Evolutionary conservation across 768 basidiomycete species (phyloP).

Genomic region (Mycena metata): DNA sequence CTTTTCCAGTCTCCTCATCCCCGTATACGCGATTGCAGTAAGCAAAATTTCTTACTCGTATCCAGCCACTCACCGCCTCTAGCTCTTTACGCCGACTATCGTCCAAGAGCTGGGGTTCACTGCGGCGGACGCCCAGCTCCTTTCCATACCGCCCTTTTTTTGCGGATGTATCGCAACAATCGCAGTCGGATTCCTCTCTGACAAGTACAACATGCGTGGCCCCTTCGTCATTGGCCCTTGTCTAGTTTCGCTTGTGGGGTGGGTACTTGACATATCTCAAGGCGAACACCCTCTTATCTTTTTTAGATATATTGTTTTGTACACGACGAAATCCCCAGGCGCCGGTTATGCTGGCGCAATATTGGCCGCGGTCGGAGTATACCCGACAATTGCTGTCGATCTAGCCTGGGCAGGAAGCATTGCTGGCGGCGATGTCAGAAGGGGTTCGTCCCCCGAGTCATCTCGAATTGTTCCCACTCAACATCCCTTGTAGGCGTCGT

Average conservation of each 20-base stretch:
- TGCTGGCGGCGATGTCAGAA: constrained; percentile 54
- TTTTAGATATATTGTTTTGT: constrained; percentile 59
- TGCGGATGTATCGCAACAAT: constrained; percentile 62
- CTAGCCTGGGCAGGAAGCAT: constrained; percentile 62
- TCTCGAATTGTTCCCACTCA: neutral
- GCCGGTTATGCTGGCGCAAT: constrained; percentile 55
- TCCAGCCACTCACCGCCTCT: neutral
- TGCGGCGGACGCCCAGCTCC: constrained; percentile 62
- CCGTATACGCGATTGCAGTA: constrained; percentile 56
- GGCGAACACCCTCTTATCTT: neutral
- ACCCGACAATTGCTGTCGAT: constrained; percentile 53
- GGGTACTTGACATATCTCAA: neutral
- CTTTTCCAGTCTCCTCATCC: constrained; percentile 54
- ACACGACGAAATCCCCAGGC: constrained; percentile 45
- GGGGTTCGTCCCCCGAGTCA: constrained; percentile 42
- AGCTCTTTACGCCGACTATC: constrained; percentile 65
- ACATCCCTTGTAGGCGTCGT: constrained; percentile 49
- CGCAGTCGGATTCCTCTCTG: constrained; percentile 56
- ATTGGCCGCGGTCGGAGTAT: constrained; percentile 58
- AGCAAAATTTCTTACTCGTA: neutral
- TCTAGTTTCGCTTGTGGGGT: constrained; percentile 61
- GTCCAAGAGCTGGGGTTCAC: constrained; percentile 63
- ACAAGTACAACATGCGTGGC: constrained; percentile 58
- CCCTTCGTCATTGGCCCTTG: constrained; percentile 62
- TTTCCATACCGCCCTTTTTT: constrained; percentile 66